Conservation (phyloP, 2,329 filamentous ascomycete genomes). For the Rutstroemia sydowiana region DNA sequence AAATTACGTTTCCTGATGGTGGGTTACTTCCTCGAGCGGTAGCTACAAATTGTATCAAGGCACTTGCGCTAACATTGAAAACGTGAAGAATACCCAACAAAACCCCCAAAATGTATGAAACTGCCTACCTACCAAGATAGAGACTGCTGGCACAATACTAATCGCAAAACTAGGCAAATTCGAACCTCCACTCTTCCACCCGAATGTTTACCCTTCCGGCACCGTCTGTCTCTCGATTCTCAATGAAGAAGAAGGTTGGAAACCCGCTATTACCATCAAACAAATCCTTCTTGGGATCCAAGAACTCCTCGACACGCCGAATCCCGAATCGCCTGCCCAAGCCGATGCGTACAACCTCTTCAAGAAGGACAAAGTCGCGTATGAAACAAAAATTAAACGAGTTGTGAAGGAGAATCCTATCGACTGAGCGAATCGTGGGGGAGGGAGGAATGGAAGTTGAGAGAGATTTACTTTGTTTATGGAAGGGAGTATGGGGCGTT, state of each 20-base stretch:
- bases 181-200: conserved; percentile 89
- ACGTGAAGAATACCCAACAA: conserved; percentile 89
- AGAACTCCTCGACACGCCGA: conserved; percentile 90
- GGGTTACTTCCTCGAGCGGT: conserved; percentile 30
- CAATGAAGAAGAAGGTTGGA: conserved; percentile 98
- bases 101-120: conserved; percentile 89
- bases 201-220: conserved; percentile 96
- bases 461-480: not conserved
- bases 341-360: conserved; percentile 96
- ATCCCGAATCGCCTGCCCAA: conserved; percentile 93
- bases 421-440: conserved; percentile 38
- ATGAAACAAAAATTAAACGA: conserved; percentile 79
- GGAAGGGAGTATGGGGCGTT: conserved; percentile 6
- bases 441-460: not conserved
- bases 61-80: conserved; percentile 20
- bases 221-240: conserved; percentile 95
- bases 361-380: conserved; percentile 80
- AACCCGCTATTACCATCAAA: conserved; percentile 96
- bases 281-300: conserved; percentile 95
- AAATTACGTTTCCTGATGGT: conserved; percentile 90
- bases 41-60: not conserved
- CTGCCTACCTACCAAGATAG: not conserved
- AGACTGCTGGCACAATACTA: conserved; percentile 18
- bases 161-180: conserved; percentile 71
- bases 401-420: conserved; percentile 87